A percentile compares a stretch with the other conserved stretches of the same genome.
These are phyloP conservation scores for Filosporella fistucella DNA, from an alignment of 495 filamentous ascomycete species.

Conservation along the genomic window DNA sequence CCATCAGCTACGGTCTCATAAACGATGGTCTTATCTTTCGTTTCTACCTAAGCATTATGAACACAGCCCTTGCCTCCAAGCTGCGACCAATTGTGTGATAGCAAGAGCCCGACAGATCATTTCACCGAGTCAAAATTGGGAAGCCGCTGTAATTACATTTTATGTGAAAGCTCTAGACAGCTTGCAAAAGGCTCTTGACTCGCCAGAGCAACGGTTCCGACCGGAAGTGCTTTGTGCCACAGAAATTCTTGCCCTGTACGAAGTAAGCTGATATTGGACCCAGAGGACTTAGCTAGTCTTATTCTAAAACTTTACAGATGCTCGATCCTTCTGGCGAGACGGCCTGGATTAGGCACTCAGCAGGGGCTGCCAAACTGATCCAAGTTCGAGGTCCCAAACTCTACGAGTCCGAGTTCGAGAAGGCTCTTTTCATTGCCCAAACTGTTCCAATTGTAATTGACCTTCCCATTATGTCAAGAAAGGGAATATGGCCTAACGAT, in stretches of 20 bases:
- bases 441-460: conserved; percentile 27
- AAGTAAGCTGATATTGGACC: conserved; percentile 19
- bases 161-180: conserved; percentile 31
- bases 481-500: background rate
- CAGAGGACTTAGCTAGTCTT: background rate
- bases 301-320: conserved; percentile 12
- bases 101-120: conserved; percentile 28
- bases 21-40: conserved; percentile 28
- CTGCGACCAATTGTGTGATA: conserved; percentile 29
- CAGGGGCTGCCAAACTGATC: conserved; percentile 29
- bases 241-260: conserved; percentile 29
- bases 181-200: conserved; percentile 29
- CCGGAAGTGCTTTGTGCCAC: conserved; percentile 34
- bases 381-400: conserved; percentile 28
- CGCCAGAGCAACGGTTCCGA: conserved; percentile 17
- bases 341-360: conserved; percentile 29
- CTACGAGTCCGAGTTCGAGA: conserved; percentile 32
- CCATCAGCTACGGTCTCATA: conserved; percentile 15
- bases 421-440: conserved; percentile 31
- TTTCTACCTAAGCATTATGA: conserved; percentile 31
- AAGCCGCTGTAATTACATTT: conserved; percentile 19
- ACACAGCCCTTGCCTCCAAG: conserved; percentile 25
- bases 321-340: conserved; percentile 18
- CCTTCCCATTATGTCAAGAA: background rate
- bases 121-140: conserved; percentile 10